phyloP scores from a whole-genome alignment of 805 yeast genomes.

The Schizosaccharomyces japonicus region DNA sequence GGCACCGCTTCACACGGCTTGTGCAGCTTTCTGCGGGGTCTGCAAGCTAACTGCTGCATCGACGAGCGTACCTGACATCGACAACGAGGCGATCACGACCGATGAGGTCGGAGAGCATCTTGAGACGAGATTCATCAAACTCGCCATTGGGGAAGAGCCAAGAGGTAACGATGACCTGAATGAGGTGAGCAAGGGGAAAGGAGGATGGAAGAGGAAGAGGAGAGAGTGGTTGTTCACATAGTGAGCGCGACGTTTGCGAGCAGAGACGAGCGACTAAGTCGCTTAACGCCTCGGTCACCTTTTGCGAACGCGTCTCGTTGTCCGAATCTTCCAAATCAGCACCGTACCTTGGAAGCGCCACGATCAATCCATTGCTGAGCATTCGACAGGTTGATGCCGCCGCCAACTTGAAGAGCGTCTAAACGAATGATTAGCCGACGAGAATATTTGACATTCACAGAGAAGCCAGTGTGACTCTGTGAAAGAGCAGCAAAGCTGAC shows the following conservation, averaged over 20 bases:
- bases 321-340: no score
- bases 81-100: slow-evolving; percentile 53
- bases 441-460: no score
- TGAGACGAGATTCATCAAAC: slow-evolving; percentile 29
- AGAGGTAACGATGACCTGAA: slow-evolving; percentile 57
- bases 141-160: slow-evolving; percentile 57
- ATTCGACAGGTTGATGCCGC: slow-evolving; percentile 21
- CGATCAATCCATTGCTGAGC: slow-evolving; percentile 53
- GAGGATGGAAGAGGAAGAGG: not conserved
- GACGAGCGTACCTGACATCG: slow-evolving; percentile 37
- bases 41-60: no score
- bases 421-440: not conserved
- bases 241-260: no score
- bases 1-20: no score
- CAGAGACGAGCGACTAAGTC: no score
- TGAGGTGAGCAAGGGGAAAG: not conserved
- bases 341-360: slow-evolving; percentile 53
- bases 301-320: no score
- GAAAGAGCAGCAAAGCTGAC: no score
- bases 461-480: not conserved
- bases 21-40: no score
- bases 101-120: slow-evolving; percentile 26
- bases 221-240: no score
- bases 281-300: no score
- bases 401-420: slow-evolving; percentile 5